These are phyloP conservation scores for Filosporella fistucella DNA, from an alignment of 495 filamentous ascomycete species.

Conservation along the genomic window DNA sequence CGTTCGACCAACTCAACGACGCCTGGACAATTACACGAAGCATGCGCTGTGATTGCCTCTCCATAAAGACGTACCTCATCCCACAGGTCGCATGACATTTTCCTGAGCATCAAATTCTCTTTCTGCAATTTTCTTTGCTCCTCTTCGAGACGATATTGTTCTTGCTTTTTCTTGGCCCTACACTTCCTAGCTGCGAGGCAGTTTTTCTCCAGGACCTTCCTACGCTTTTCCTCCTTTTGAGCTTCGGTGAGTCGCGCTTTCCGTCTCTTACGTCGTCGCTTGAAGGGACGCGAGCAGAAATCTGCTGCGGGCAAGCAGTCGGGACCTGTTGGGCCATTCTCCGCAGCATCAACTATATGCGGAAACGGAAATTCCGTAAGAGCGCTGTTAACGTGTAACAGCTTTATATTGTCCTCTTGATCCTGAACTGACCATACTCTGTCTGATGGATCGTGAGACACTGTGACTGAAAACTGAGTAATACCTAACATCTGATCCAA, in stretches of 20 bases:
- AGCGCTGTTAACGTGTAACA: background rate
- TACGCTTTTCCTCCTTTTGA: conserved; percentile 21
- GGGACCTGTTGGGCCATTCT: background rate
- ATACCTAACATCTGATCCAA: background rate
- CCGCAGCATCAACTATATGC: background rate
- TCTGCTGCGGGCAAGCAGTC: background rate
- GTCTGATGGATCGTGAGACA: background rate
- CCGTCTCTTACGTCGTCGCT: conserved; percentile 2
- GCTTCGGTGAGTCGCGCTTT: conserved; percentile 5
- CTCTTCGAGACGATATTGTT: background rate
- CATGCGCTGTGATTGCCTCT: background rate
- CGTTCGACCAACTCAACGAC: background rate
- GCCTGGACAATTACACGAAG: background rate
- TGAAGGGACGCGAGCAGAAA: background rate
- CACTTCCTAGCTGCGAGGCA: conserved; percentile 62
- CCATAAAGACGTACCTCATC: background rate
- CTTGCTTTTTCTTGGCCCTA: conserved; percentile 57
- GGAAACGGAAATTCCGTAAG: conserved; percentile 1
- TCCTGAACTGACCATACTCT: background rate
- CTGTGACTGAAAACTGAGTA: background rate
- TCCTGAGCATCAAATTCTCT: background rate
- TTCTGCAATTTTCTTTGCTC: background rate
- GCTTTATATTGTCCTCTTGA: conserved; percentile 41
- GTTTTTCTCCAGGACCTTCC: conserved; percentile 54
- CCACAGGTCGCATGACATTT: background rate